Conservation (phyloP, 805 yeast genomes). For the Candida ponderosae region DNA sequence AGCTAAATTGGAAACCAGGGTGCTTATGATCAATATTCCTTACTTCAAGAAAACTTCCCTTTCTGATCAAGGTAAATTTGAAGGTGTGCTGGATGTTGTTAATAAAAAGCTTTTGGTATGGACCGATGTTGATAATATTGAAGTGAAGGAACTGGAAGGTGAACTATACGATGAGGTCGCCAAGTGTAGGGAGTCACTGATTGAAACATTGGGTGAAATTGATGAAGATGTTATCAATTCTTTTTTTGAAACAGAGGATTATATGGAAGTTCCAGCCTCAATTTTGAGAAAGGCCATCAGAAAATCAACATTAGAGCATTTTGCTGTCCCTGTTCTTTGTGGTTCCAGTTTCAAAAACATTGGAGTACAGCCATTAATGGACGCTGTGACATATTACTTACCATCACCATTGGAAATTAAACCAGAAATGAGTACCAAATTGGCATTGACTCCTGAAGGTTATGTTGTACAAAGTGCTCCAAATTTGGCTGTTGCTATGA, state of each 20-base stretch:
- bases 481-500: slow-evolving; percentile 68
- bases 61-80: slow-evolving; percentile 30
- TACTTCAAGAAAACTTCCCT: slow-evolving; percentile 34
- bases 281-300: slow-evolving; percentile 56
- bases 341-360: slow-evolving; percentile 90
- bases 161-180: slow-evolving; percentile 38
- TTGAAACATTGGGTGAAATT: slow-evolving; percentile 78
- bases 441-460: slow-evolving; percentile 37
- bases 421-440: slow-evolving; percentile 44
- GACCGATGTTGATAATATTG: slow-evolving; percentile 42
- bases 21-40: slow-evolving; percentile 72
- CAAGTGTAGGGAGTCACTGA: slow-evolving; percentile 61
- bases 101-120: slow-evolving; percentile 48
- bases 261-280: slow-evolving; percentile 50
- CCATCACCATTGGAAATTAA: slow-evolving; percentile 73
- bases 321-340: slow-evolving; percentile 74
- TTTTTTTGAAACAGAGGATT: slow-evolving; percentile 70
- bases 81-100: slow-evolving; percentile 72
- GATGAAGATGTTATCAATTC: slow-evolving; percentile 75
- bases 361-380: slow-evolving; percentile 92
- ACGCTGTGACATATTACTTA: slow-evolving; percentile 67
- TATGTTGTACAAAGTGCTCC: slow-evolving; percentile 46
- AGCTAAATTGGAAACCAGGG: slow-evolving; percentile 63
- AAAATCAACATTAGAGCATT: slow-evolving; percentile 47
- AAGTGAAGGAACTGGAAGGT: slow-evolving; percentile 35